Conservation (phyloP, 352 stramenopile genomes). For the Globisporangium spiculum region DNA sequence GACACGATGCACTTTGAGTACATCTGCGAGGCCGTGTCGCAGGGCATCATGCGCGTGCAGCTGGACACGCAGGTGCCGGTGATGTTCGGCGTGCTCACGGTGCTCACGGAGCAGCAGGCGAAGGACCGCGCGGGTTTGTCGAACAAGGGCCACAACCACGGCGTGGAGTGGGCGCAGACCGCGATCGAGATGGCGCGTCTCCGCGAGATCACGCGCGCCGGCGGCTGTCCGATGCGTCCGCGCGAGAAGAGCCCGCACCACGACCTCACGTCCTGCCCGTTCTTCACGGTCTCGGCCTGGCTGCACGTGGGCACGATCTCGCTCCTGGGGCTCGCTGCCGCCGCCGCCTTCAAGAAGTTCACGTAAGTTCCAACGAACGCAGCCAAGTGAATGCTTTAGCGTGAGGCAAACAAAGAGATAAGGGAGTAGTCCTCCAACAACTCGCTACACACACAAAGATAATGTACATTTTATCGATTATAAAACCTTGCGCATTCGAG, state of each 20-base stretch:
- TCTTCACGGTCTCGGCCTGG: slow-evolving; percentile 78
- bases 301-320: slow-evolving; percentile 69
- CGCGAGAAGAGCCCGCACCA: slow-evolving; percentile 71
- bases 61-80: slow-evolving; percentile 87
- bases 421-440: background rate
- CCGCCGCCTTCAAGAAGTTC: slow-evolving; percentile 56
- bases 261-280: slow-evolving; percentile 66
- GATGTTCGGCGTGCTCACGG: slow-evolving; percentile 95
- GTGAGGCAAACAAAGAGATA: background rate
- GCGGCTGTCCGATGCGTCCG: slow-evolving; percentile 66
- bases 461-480: slow-evolving; percentile 16
- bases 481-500: background rate
- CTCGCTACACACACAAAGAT: background rate
- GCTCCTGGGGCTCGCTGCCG: slow-evolving; percentile 45
- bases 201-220: slow-evolving; percentile 56
- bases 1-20: slow-evolving; percentile 99
- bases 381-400: background rate
- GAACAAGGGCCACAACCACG: slow-evolving; percentile 92
- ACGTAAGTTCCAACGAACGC: slow-evolving; percentile 23
- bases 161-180: slow-evolving; percentile 95
- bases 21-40: slow-evolving; percentile 95
- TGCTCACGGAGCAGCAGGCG: slow-evolving; percentile 95
- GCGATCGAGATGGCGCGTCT: slow-evolving; percentile 96
- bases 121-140: slow-evolving; percentile 86
- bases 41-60: slow-evolving; percentile 96